Evolutionary conservation across 768 basidiomycete species (phyloP).

Genomic region (Lactifluus piperatus): DNA sequence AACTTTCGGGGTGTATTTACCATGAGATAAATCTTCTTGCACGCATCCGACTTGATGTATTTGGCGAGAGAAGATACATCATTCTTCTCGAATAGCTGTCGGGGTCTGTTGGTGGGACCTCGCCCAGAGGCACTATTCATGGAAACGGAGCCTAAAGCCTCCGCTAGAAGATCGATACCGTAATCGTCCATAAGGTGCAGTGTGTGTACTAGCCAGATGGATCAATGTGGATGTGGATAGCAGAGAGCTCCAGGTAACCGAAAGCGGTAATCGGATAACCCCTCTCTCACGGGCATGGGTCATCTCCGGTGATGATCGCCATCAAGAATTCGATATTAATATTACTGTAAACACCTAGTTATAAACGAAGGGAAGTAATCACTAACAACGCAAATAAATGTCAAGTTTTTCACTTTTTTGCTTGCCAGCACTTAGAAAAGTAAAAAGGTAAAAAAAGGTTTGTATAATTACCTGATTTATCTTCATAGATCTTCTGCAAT

Average conservation of each 20-base stretch:
- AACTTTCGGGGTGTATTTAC: slow-evolving; percentile 16
- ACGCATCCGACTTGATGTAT: slow-evolving; percentile 26
- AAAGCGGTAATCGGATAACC: neutral
- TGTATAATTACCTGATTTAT: no score
- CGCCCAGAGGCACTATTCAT: neutral
- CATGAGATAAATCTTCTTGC: slow-evolving; percentile 27
- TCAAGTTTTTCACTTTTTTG: no score
- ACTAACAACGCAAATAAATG: no score
- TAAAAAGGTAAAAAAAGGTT: no score
- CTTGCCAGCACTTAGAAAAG: no score
- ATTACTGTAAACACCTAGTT: no score
- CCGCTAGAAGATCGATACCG: neutral
- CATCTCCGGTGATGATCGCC: no score
- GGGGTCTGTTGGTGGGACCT: neutral
- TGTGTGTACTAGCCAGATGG: neutral
- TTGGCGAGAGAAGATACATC: slow-evolving; percentile 23
- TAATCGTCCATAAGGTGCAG: slow-evolving; percentile 6
- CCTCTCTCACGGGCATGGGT: neutral
- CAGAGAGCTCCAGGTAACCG: neutral
- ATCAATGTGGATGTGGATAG: neutral
- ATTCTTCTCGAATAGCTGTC: slow-evolving; percentile 5
- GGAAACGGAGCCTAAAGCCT: neutral
- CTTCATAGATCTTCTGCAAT: no score
- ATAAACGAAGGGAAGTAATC: no score
- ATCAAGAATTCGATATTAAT: no score